These are phyloP conservation scores for Coprinellus micaceus DNA, from an alignment of 768 basidiomycete genomes.

Conservation along the genomic window DNA sequence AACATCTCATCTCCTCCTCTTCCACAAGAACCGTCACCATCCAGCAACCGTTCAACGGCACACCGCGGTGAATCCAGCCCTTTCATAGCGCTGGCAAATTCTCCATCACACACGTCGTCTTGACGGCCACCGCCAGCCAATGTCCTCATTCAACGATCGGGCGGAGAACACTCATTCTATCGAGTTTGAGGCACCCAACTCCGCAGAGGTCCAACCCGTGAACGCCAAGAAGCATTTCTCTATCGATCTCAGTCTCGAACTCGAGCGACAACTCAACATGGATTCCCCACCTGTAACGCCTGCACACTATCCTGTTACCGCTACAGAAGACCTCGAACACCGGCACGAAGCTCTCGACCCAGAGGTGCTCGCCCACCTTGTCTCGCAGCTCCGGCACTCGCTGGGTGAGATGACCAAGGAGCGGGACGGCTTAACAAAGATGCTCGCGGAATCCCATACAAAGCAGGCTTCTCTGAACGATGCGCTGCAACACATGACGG, in stretches of 20 bases:
- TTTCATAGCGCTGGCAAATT: slow-evolving; percentile 3
- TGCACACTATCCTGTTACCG: slow-evolving; percentile 19
- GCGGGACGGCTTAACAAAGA: slow-evolving; percentile 59
- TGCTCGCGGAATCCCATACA: slow-evolving; percentile 46
- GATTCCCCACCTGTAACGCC: slow-evolving; percentile 51
- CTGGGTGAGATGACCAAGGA: slow-evolving; percentile 64
- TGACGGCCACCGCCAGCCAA: slow-evolving; percentile 16
- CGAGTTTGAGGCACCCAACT: slow-evolving; percentile 38
- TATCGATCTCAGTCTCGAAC: slow-evolving; percentile 76
- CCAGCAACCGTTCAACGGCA: background rate
- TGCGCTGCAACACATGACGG: slow-evolving; percentile 59
- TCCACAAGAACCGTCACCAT: background rate
- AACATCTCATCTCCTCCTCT: background rate
- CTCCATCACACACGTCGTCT: background rate
- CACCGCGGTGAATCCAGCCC: background rate
- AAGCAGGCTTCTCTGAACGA: slow-evolving; percentile 62
- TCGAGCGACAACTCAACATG: slow-evolving; percentile 72
- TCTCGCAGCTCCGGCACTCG: slow-evolving; percentile 67
- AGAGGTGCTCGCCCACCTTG: slow-evolving; percentile 69
- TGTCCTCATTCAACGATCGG: slow-evolving; percentile 26
- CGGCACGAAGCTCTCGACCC: slow-evolving; percentile 60
- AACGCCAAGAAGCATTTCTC: slow-evolving; percentile 43
- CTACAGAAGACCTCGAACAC: slow-evolving; percentile 16
- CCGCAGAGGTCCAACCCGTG: slow-evolving; percentile 19
- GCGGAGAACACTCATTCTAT: slow-evolving; percentile 30